phyloP scores from a whole-genome alignment of 2,329 filamentous ascomycete species.

The Pseudogymnoascus verrucosus region DNA sequence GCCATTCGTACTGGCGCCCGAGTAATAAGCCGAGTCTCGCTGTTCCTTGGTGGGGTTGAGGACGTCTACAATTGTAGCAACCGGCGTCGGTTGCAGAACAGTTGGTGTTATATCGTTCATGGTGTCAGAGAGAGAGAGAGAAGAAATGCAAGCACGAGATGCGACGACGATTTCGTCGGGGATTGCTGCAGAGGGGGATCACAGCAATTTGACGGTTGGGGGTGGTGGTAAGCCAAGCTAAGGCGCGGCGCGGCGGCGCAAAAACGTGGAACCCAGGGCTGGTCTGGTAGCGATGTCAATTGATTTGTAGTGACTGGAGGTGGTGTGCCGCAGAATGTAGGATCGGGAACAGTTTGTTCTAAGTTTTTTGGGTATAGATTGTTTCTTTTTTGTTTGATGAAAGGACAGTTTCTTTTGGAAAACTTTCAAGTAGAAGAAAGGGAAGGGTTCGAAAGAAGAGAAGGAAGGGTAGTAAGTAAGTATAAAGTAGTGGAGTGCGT shows the following conservation, averaged over 20 bases:
- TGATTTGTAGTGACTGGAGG: background rate
- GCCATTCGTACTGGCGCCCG: conserved; percentile 29
- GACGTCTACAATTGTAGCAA: conserved; percentile 40
- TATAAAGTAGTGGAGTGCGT: background rate
- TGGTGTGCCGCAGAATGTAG: background rate
- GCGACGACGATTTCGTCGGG: background rate
- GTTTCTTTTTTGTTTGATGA: background rate
- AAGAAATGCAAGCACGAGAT: background rate
- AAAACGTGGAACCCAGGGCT: background rate
- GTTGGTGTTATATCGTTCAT: background rate
- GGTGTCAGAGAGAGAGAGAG: background rate
- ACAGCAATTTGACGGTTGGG: background rate
- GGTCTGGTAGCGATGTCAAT: background rate
- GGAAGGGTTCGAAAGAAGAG: background rate
- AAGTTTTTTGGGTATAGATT: background rate
- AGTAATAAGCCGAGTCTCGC: conserved; percentile 46
- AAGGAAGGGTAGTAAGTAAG: background rate
- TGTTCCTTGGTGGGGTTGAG: conserved; percentile 43
- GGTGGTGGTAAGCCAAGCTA: background rate
- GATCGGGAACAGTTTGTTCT: no score
- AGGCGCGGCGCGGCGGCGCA: background rate
- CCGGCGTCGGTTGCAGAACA: conserved; percentile 25
- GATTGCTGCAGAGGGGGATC: background rate
- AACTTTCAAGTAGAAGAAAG: background rate
- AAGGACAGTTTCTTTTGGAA: background rate